These are phyloP conservation scores for Paramecium primaurelia DNA, from an alignment of 73 alveolate genomes.

Conservation along the genomic window DNA sequence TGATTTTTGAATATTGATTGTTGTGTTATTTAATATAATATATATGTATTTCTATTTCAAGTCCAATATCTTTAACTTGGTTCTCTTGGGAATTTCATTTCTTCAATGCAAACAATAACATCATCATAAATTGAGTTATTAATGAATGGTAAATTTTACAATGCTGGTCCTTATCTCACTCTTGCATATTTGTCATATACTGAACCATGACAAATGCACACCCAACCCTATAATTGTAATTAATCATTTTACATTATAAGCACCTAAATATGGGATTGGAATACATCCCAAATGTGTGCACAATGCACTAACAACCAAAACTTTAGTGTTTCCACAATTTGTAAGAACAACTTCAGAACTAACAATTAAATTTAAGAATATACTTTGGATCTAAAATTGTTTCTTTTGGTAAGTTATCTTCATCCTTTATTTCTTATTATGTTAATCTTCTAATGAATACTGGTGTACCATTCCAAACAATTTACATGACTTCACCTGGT, in stretches of 20 bases:
- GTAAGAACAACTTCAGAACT: constrained; percentile 74
- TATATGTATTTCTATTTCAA: constrained; percentile 13
- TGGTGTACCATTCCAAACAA: constrained; percentile 92
- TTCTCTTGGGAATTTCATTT: constrained; percentile 85
- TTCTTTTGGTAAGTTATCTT: constrained; percentile 71
- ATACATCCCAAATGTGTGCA: constrained; percentile 95
- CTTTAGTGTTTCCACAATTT: constrained; percentile 83
- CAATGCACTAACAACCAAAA: constrained; percentile 86
- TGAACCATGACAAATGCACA: constrained; percentile 94
- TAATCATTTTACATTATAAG: constrained; percentile 61
- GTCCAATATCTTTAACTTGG: constrained; percentile 70
- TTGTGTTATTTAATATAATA: background rate
- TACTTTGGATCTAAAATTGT: constrained; percentile 73
- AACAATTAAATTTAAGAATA: background rate
- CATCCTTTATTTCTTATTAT: constrained; percentile 73
- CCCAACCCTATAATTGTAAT: constrained; percentile 70
- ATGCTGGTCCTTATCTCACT: constrained; percentile 93
- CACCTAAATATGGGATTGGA: constrained; percentile 94
- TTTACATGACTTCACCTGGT: constrained; percentile 93
- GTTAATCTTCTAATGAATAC: constrained; percentile 90
- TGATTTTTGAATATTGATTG: background rate
- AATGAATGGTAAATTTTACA: constrained; percentile 79
- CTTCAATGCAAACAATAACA: constrained; percentile 82
- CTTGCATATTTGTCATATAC: constrained; percentile 91
- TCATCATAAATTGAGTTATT: constrained; percentile 82